A percentile compares a stretch with the other conserved stretches of the same genome.
Evolutionary conservation across 495 filamentous ascomycete species (phyloP).

Genomic region (Neohortaea acidophila): DNA sequence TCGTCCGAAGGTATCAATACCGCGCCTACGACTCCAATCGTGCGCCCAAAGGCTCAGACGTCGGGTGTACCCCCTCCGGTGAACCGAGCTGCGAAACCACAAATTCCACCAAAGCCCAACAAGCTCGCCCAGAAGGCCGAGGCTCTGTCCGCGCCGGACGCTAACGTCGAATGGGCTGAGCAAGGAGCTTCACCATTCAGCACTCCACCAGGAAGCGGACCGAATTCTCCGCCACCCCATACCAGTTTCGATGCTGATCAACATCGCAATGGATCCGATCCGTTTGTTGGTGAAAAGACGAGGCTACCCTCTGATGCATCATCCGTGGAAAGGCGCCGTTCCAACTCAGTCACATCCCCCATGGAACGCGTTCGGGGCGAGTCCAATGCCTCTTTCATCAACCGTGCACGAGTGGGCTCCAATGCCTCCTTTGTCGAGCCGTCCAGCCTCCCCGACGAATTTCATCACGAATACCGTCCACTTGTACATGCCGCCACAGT

Average conservation of each 20-base stretch:
- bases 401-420: slow-evolving; percentile 7
- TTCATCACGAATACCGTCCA: too few relatives aligned
- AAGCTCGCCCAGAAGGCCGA: slow-evolving; percentile 20
- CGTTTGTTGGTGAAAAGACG: slow-evolving; percentile 7
- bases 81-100: slow-evolving; percentile 72
- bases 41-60: not conserved
- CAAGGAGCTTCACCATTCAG: slow-evolving; percentile 71
- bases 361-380: slow-evolving; percentile 4
- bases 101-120: slow-evolving; percentile 39
- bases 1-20: not conserved
- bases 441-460: slow-evolving; percentile 5
- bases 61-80: slow-evolving; percentile 45
- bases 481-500: not conserved
- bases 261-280: slow-evolving; percentile 7
- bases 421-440: slow-evolving; percentile 12
- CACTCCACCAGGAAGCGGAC: slow-evolving; percentile 70
- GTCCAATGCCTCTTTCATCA: slow-evolving; percentile 9
- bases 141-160: slow-evolving; percentile 27
- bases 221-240: slow-evolving; percentile 29
- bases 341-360: slow-evolving; percentile 5
- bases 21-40: not conserved
- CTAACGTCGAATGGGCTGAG: slow-evolving; percentile 25
- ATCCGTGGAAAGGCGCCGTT: not conserved
- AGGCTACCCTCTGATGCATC: slow-evolving; percentile 12
- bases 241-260: slow-evolving; percentile 19